Base-by-base conservation (phyloP, 2,329 filamentous ascomycete species). In the Metarhizium guizhouense region DNA sequence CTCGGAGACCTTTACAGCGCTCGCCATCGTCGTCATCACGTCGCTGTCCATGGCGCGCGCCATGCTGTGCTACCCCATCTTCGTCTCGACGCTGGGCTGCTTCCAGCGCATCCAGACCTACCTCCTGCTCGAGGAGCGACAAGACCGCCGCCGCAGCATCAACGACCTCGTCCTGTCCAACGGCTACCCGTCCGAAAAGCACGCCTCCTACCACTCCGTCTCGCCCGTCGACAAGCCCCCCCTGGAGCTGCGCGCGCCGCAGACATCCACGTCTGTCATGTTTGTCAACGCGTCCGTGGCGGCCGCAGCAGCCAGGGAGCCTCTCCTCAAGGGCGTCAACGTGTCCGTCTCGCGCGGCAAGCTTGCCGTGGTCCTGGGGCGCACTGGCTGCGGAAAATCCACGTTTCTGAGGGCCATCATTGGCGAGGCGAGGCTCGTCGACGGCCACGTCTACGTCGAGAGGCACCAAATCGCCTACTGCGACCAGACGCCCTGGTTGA, bases 271-370 rank as follows among this genome's bases (percentile, higher is more conserved):
- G 6, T 45, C 53, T 3, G 25, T 43, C 18, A 47, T 54, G 65
- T 52, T 74, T 71, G 57, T 78, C 77, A 36, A 78, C 62, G n/a
- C 67, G 56, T 5, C 75, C 73, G 47, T 65, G 64, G 53, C 69
- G 68, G 5, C 72, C 72, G 1, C 68, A 67, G 5, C 74, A 60
- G 1, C 62, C 57, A 29, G 69, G 64, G 30, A 70, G 68, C n/a
- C 77, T 61, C 0, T 62, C 51, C 47, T 60, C 14, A 40, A 48
- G 10, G 32, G 52, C 30, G 38, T 57, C 13, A 54, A 50, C 14
- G 8, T 60, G 11, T 42, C 34, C 4, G 14, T 60, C 8, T 36
- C 16, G 6, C 52, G 38, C 11, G 42, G 36, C 6, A 54, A 20
- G 34, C 34, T 60, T 11, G 57, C 30, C 4, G 50, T 58, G 20